phyloP scores from a whole-genome alignment of 257 asterid genomes.

The Vinca minor region DNA sequence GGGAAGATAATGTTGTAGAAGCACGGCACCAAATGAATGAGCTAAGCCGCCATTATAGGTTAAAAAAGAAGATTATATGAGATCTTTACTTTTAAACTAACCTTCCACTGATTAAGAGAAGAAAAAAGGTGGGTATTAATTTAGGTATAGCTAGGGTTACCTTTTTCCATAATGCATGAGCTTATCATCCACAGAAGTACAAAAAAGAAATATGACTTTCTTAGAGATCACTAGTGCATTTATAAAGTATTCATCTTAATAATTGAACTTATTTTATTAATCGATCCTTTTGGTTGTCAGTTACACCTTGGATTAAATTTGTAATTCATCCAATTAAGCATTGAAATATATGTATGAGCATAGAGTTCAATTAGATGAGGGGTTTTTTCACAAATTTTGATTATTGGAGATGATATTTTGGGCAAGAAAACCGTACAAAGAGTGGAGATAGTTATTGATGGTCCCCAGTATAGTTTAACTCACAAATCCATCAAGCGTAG shows the following conservation, averaged over 20 bases:
- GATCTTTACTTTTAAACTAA: slow-evolving; percentile 37
- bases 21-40: slow-evolving; percentile 39
- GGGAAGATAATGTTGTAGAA: slow-evolving; percentile 11
- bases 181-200: not conserved
- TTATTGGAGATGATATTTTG: not conserved
- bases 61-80: slow-evolving; percentile 31
- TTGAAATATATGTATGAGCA: not conserved
- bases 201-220: slow-evolving; percentile 19
- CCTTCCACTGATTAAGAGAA: slow-evolving; percentile 42
- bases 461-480: too few species aligned
- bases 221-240: slow-evolving; percentile 14
- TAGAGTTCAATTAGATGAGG: too few species aligned
- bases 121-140: slow-evolving; percentile 6
- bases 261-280: slow-evolving; percentile 2
- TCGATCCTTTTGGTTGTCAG: not conserved
- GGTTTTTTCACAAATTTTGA: not conserved
- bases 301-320: not conserved
- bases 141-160: slow-evolving; percentile 1
- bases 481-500: too few species aligned
- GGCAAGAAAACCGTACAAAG: too few species aligned
- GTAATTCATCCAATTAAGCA: not conserved
- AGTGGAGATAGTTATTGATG: too few species aligned
- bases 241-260: slow-evolving; percentile 7
- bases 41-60: slow-evolving; percentile 49
- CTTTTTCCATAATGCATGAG: not conserved